These are phyloP conservation scores for Ascoidea rubescens DNA, from an alignment of 805 yeast species.

Conservation along the genomic window DNA sequence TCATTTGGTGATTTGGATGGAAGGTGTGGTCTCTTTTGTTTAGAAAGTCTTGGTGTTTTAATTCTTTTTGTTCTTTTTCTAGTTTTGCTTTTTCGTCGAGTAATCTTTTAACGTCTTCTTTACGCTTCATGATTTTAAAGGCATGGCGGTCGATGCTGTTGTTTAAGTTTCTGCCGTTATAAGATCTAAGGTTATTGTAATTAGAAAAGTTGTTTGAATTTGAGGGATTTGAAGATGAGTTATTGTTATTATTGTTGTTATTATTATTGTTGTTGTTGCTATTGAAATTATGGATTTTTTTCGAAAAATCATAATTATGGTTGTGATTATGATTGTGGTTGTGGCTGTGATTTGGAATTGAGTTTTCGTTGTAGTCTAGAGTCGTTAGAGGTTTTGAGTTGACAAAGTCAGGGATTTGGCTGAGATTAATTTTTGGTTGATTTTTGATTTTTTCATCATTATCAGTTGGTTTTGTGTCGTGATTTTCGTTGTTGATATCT, in stretches of 20 bases:
- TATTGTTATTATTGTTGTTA: neutral
- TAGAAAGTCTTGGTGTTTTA: neutral
- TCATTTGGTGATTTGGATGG: neutral
- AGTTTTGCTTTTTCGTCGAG: too few relatives aligned
- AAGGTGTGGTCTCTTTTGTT: neutral
- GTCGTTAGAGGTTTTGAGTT: neutral
- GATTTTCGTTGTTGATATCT: slow-evolving; percentile 1
- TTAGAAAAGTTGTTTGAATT: neutral
- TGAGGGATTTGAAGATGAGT: neutral
- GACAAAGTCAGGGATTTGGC: neutral
- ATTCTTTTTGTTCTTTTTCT: neutral
- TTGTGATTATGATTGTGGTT: neutral
- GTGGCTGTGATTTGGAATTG: neutral
- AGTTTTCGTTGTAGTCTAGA: neutral
- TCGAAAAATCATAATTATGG: neutral
- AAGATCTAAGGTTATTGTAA: neutral
- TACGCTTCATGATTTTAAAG: slow-evolving; percentile 6
- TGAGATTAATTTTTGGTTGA: neutral
- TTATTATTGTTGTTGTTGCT: neutral
- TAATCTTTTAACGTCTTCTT: slow-evolving; percentile 1
- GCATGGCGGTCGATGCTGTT: slow-evolving; percentile 1
- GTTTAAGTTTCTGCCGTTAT: neutral
- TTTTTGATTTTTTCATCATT: neutral
- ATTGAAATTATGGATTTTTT: neutral
- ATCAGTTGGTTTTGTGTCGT: neutral